Conservation (phyloP, 345 rosid genomes). For the Trapa incisa region DNA sequence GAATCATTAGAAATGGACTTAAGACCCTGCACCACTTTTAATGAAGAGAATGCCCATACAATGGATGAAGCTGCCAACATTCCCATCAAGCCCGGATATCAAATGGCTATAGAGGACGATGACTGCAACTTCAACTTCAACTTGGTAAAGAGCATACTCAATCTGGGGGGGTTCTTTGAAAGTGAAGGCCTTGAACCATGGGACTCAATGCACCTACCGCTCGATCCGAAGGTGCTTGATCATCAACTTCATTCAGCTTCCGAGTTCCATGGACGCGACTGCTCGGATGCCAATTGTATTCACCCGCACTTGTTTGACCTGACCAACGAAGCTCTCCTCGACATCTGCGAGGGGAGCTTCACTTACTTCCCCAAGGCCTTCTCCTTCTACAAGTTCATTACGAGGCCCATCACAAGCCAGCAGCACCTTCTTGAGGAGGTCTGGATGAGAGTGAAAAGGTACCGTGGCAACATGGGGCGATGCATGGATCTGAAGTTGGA, state of each 20-base stretch:
- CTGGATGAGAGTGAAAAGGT: slow-evolving; percentile 45
- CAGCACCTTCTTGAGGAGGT: slow-evolving; percentile 43
- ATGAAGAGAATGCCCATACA: too few species aligned
- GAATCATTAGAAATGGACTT: background rate
- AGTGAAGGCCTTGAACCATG: slow-evolving; percentile 30
- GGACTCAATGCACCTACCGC: slow-evolving; percentile 55
- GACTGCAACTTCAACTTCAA: slow-evolving; percentile 35
- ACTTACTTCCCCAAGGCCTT: slow-evolving; percentile 48
- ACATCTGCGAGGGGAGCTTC: slow-evolving; percentile 27
- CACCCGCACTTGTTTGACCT: slow-evolving; percentile 54
- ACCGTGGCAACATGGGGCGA: slow-evolving; percentile 10
- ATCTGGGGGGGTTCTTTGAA: slow-evolving; percentile 48
- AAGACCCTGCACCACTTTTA: background rate
- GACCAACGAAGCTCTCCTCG: slow-evolving; percentile 43
- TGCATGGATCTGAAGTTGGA: slow-evolving; percentile 38
- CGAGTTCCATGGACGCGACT: slow-evolving; percentile 18
- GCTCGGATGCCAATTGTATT: slow-evolving; percentile 15
- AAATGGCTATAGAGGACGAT: slow-evolving; percentile 19
- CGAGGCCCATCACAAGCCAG: slow-evolving; percentile 27
- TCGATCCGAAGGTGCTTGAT: slow-evolving; percentile 44
- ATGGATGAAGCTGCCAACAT: too few species aligned
- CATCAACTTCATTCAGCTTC: slow-evolving; percentile 24
- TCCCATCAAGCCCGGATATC: slow-evolving; percentile 4
- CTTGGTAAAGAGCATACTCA: slow-evolving; percentile 42
- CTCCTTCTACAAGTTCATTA: slow-evolving; percentile 12